phyloP scores from a whole-genome alignment of 192 early-diverging fungal genomes.

The Thoreauomyces humboldtii region DNA sequence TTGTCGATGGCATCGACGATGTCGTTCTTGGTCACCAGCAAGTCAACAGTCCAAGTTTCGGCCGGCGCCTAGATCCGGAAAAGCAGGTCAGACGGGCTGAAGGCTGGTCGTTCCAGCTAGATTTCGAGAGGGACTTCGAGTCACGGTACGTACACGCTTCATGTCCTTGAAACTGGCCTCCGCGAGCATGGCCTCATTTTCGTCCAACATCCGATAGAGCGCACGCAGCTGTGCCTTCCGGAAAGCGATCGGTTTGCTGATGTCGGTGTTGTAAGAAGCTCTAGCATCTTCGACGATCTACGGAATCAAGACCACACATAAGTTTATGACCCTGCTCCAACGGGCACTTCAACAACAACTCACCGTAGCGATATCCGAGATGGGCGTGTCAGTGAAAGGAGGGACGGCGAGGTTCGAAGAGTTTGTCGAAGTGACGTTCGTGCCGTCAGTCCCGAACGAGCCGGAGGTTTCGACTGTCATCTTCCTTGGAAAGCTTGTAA shows the following conservation, averaged over 20 bases:
- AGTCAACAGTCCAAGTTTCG: constrained; percentile 21
- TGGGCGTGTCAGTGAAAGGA: constrained; percentile 2
- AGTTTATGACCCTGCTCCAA: not conserved
- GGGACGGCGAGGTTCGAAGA: too few species aligned
- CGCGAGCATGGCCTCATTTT: constrained; percentile 29
- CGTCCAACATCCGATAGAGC: constrained; percentile 26
- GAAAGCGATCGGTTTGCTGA: constrained; percentile 32
- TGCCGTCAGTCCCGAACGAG: too few species aligned
- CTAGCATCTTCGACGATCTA: constrained; percentile 35
- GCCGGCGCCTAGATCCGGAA: constrained; percentile 5
- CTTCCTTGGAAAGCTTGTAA: too few species aligned
- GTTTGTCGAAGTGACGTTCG: too few species aligned
- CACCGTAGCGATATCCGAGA: constrained; percentile 3
- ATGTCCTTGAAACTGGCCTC: constrained; percentile 39
- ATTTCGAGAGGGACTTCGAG: too few species aligned
- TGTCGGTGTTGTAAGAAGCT: constrained; percentile 27
- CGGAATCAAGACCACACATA: not conserved
- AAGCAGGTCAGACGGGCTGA: not conserved
- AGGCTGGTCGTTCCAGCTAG: not conserved
- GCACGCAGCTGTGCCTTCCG: constrained; percentile 37
- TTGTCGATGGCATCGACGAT: constrained; percentile 33
- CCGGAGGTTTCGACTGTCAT: too few species aligned
- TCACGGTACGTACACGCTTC: constrained; percentile 18
- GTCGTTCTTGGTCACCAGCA: constrained; percentile 36
- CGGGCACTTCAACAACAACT: not conserved